Evolutionary conservation across 2,329 filamentous ascomycete species (phyloP).

Genomic region (Dactylellina cionopaga): DNA sequence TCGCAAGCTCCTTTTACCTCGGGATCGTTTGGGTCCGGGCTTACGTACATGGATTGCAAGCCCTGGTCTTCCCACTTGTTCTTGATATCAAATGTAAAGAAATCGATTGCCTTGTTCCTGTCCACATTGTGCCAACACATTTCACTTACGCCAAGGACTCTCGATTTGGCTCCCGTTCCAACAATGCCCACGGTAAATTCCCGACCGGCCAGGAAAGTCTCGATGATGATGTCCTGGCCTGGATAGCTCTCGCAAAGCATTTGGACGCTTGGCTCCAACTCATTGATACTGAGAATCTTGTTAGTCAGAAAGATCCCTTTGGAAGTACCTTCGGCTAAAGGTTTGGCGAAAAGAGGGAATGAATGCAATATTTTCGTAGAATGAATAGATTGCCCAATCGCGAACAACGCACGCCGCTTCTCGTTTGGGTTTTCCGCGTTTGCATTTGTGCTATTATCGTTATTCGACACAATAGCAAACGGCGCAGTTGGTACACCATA

Average conservation of each 20-base stretch:
- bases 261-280: not conserved
- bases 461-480: not conserved
- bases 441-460: not conserved
- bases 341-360: conserved; percentile 11
- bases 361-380: not conserved
- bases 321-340: not conserved
- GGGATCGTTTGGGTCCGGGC: conserved; percentile 3
- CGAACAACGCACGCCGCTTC: not conserved
- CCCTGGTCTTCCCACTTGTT: not conserved
- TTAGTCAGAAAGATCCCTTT: not conserved
- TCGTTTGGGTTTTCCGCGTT: no score
- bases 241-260: not conserved
- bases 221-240: not conserved
- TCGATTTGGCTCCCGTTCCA: not conserved
- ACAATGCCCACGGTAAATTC: conserved; percentile 14
- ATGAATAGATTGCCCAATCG: conserved; percentile 6
- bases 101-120: not conserved
- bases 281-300: not conserved
- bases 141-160: not conserved
- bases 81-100: conserved; percentile 6
- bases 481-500: no score
- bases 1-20: conserved; percentile 7
- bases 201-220: not conserved
- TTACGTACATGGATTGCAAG: not conserved
- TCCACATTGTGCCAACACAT: not conserved